Percentiles rank a stretch among this genome's conserved stretches.
phyloP scores from a whole-genome alignment of 345 rosid genomes.

The Eucalyptus rudis region DNA sequence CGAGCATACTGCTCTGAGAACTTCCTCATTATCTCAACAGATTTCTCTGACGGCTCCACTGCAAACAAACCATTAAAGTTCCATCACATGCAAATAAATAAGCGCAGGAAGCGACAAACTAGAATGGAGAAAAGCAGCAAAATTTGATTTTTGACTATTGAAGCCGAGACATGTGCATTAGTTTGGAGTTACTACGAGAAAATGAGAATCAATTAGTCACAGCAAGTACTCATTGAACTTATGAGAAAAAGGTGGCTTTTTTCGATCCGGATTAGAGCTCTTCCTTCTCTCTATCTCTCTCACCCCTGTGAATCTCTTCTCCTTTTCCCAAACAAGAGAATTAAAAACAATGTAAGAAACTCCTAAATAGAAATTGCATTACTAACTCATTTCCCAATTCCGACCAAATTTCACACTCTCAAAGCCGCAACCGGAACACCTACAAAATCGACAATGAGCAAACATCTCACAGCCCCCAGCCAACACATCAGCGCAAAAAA shows the following conservation, averaged over 20 bases:
- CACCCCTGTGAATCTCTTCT: neutral
- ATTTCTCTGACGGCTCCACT: slow-evolving; percentile 87
- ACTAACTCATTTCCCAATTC: neutral
- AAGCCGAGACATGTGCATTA: neutral
- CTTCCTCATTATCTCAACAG: slow-evolving; percentile 91
- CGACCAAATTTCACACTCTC: neutral
- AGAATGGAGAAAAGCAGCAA: neutral
- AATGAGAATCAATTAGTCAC: neutral
- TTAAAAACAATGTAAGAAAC: neutral
- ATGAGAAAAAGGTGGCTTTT: neutral
- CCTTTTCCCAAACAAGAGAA: neutral
- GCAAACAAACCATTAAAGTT: neutral
- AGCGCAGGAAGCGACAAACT: neutral
- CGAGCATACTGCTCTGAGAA: slow-evolving; percentile 98
- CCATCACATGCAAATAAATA: neutral
- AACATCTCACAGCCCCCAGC: neutral
- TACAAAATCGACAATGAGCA: neutral
- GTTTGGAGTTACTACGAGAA: neutral
- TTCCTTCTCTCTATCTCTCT: neutral
- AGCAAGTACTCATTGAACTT: neutral
- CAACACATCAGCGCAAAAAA: neutral
- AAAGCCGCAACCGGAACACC: neutral
- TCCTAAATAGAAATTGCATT: neutral
- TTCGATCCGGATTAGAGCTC: rapidly evolving
- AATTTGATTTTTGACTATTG: neutral